These are phyloP conservation scores for Microdochium trichocladiopsis DNA, from an alignment of 2,329 filamentous ascomycete species.

Conservation along the genomic window DNA sequence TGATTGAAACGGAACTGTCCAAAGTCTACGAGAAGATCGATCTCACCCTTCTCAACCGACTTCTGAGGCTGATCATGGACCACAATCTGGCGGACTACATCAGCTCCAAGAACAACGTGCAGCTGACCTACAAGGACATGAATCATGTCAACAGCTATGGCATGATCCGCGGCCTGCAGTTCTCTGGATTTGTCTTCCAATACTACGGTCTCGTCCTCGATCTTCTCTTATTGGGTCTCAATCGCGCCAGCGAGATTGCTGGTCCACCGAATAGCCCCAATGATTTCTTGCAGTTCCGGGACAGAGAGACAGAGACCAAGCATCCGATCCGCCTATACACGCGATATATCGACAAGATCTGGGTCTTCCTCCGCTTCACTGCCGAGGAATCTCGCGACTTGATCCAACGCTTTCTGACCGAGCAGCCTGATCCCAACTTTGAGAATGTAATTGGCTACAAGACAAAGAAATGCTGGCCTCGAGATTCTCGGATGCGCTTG, in stretches of 20 bases:
- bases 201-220: conserved; percentile 97
- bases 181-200: conserved; percentile 98
- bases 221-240: conserved; percentile 81
- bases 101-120: conserved; percentile 98
- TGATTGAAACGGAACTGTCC: conserved; percentile 97
- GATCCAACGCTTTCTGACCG: conserved; percentile 95
- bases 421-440: conserved; percentile 97
- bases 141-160: conserved; percentile 99
- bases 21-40: conserved; percentile 99
- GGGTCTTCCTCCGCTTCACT: conserved; percentile 92
- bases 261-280: conserved; percentile 91
- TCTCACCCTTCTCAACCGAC: conserved; percentile 85
- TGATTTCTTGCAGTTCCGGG: conserved; percentile 95
- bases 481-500: conserved; percentile 93
- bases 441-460: conserved; percentile 98
- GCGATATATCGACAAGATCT: conserved; percentile 95
- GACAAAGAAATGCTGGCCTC: conserved; percentile 99
- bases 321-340: conserved; percentile 98
- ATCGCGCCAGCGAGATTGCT: conserved; percentile 96
- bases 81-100: conserved; percentile 99
- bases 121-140: conserved; percentile 99
- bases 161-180: conserved; percentile 95
- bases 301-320: conserved; percentile 82
- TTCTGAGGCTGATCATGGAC: conserved; percentile 95
- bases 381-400: conserved; percentile 93